Evolutionary conservation across 768 basidiomycete species (phyloP).

Genomic region (Tremella yokohamensis): DNA sequence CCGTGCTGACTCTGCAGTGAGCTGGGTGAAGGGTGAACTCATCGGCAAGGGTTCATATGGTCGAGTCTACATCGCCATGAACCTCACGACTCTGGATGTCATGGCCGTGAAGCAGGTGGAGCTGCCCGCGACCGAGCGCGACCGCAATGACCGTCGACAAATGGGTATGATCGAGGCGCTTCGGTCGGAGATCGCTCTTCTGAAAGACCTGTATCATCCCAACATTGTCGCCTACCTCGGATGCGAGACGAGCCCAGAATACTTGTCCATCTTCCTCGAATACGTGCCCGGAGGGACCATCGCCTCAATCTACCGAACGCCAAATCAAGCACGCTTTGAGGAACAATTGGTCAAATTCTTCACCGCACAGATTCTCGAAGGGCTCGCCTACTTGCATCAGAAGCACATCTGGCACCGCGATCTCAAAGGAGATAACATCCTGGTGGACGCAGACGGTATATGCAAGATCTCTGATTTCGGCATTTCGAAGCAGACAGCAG

Average conservation of each 20-base stretch:
- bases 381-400: constrained; percentile 87
- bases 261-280: constrained; percentile 94
- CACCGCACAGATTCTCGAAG: constrained; percentile 82
- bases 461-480: constrained; percentile 96
- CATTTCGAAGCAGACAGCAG: constrained; percentile 90
- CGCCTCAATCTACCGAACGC: constrained; percentile 66
- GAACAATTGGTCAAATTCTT: constrained; percentile 90
- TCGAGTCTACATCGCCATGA: constrained; percentile 89
- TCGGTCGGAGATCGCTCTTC: constrained; percentile 87
- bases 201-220: constrained; percentile 93
- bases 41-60: constrained; percentile 98
- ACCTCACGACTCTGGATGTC: constrained; percentile 96
- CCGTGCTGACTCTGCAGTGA: constrained; percentile 49
- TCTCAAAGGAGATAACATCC: constrained; percentile 95
- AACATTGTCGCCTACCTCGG: constrained; percentile 94
- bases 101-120: constrained; percentile 99
- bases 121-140: constrained; percentile 82
- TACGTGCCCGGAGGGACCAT: constrained; percentile 98
- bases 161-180: constrained; percentile 81
- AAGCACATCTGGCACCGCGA: constrained; percentile 92
- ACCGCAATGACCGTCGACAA: constrained; percentile 83
- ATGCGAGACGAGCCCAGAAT: constrained; percentile 73
- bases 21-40: constrained; percentile 96
- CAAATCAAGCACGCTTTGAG: constrained; percentile 84
- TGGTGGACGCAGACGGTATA: constrained; percentile 83